Evolutionary conservation across 495 filamentous ascomycete genomes (phyloP), one percentile per base, ranked within the genome.

Genomic region (Haplographium delicatum): DNA sequence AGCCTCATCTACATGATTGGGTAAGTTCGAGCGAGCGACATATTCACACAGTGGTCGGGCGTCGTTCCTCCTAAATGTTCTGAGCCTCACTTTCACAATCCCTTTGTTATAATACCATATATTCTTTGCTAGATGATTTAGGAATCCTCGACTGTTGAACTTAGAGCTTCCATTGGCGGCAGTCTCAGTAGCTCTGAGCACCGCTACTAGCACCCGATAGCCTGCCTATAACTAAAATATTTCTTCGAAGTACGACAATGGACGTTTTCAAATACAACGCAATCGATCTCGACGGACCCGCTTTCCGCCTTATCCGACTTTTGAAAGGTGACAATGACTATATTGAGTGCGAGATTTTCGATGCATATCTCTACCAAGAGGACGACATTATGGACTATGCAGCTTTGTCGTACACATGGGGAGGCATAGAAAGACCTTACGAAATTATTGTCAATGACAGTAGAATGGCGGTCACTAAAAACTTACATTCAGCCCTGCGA

Each of bases 251-350:
- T 20, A 45, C 25, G 43, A 48, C 38, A 25, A 39, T 13, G 9
- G 27, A 16, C n/a, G n/a, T n/a, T 48, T 48, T 48, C 30, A 23
- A 48, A 38, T 48, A 48, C 13, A 39, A 48, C 13, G 18, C 18
- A 53, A 42, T 49, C 10, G 18, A 25, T 13, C 28, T 34, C 45
- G 38, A 50, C 18, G 26, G 28, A 8, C 47, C 51, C 41, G 38
- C 56, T 30, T 59, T 59, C 40, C 53, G 56, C n/a, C 52, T 59
- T 0, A 35, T 59, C 25, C 28, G 40, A 18, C 45, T 59, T 16
- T 24, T 50, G 1, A 44, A 38, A 50, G 56, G 47, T 18, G n/a
- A 1, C 19, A n/a, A 25, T 7, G 24, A 46, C 8, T 45, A 52
- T 41, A 41, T 41, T 22, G 15, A 41, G 4, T 59, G 56, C 22